Evolutionary conservation across 2,329 filamentous ascomycete genomes (phyloP).

Genomic region (Fusarium sp.): DNA sequence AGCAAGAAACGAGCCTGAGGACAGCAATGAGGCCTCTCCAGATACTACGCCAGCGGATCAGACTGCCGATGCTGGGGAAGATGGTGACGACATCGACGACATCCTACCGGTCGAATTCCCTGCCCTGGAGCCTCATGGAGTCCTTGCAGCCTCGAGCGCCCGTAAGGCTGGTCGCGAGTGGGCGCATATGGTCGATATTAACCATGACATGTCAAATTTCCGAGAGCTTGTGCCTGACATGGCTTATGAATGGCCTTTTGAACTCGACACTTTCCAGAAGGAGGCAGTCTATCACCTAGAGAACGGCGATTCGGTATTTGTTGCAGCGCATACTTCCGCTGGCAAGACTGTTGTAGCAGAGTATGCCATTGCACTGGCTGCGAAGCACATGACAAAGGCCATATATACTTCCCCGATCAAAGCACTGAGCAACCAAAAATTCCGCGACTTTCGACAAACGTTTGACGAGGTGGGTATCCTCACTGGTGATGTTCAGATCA

Average conservation of each 20-base stretch:
- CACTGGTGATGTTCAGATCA: constrained; percentile 97
- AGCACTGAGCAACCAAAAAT: constrained; percentile 98
- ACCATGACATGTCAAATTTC: constrained; percentile 94
- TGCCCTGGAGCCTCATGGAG: constrained; percentile 85
- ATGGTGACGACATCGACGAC: constrained; percentile 80
- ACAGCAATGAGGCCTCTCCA: constrained; percentile 49
- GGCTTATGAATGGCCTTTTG: constrained; percentile 96
- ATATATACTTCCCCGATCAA: constrained; percentile 99
- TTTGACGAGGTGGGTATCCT: constrained; percentile 98
- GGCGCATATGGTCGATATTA: constrained; percentile 98
- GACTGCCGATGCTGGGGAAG: constrained; percentile 58
- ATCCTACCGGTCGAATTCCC: constrained; percentile 94
- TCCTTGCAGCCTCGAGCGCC: constrained; percentile 76
- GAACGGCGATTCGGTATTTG: constrained; percentile 96
- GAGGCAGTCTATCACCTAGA: constrained; percentile 98
- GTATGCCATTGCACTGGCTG: constrained; percentile 94
- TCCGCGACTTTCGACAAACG: constrained; percentile 88
- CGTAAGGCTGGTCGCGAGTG: constrained; percentile 87
- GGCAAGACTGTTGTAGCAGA: constrained; percentile 99
- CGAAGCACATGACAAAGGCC: constrained; percentile 99
- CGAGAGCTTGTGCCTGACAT: constrained; percentile 93
- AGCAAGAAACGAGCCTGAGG: constrained; percentile 44
- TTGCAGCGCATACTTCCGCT: constrained; percentile 96
- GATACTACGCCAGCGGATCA: constrained; percentile 45
- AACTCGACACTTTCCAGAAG: constrained; percentile 98